Conservation (phyloP, 257 asterid genomes). For the Nicotiana benthamiana region DNA sequence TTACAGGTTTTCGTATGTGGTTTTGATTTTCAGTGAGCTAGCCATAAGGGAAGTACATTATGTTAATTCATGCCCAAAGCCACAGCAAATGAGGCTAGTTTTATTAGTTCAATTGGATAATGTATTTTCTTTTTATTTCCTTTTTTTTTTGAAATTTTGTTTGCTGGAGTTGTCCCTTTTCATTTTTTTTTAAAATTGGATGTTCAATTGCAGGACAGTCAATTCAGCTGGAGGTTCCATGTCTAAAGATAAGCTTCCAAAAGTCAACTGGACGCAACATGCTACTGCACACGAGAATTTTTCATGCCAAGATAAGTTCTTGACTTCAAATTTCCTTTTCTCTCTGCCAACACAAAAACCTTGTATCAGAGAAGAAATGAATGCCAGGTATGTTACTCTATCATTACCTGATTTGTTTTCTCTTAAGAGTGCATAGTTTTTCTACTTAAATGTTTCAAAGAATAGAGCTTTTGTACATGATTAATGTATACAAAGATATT, state of each 20-base stretch:
- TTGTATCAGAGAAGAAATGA: constrained; percentile 31
- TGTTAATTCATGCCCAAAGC: not conserved
- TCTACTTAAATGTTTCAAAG: not conserved
- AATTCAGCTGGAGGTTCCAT: constrained; percentile 28
- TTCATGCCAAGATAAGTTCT: constrained; percentile 47
- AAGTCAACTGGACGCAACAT: constrained; percentile 65
- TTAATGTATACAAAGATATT: not conserved
- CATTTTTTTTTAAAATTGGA: not conserved
- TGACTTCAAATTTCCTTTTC: constrained; percentile 56
- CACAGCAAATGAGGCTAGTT: not conserved
- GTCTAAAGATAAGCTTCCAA: constrained; percentile 27
- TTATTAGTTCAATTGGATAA: not conserved
- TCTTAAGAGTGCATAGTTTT: not conserved
- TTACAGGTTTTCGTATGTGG: not conserved
- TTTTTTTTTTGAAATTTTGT: not conserved
- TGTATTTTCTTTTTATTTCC: not conserved
- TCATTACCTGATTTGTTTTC: not conserved
- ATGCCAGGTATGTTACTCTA: constrained; percentile 43
- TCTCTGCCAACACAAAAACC: constrained; percentile 69
- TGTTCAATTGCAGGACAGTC: constrained; percentile 29
- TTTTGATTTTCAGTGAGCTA: not conserved
- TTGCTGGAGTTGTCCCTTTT: not conserved
- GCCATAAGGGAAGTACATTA: not conserved
- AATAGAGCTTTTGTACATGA: not conserved
- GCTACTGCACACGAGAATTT: constrained; percentile 57